These are phyloP conservation scores for Ganoderma lingzhi DNA, from an alignment of 1,284 basidiomycete genomes.

Conservation along the genomic window DNA sequence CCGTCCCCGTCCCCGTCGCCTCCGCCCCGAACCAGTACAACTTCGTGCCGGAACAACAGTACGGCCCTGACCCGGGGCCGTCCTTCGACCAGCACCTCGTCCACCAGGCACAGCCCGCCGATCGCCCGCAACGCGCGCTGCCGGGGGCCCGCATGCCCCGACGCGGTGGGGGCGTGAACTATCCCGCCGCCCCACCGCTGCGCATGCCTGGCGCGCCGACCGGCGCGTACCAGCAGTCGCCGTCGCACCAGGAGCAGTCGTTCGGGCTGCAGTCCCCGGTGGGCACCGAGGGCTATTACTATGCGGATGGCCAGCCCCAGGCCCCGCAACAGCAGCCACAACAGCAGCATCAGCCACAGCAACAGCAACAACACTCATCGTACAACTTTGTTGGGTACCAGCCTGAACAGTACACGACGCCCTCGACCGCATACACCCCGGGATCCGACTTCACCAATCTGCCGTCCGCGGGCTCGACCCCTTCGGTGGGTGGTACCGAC, in stretches of 20 bases:
- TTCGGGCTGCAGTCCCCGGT: slow-evolving; percentile 20
- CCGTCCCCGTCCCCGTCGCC: slow-evolving; percentile 13
- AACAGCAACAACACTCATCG: slow-evolving; percentile 30
- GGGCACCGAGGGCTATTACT: slow-evolving; percentile 28
- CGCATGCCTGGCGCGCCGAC: slow-evolving; percentile 25
- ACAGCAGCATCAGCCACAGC: slow-evolving; percentile 17
- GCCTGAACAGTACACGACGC: slow-evolving; percentile 28
- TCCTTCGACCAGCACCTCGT: slow-evolving; percentile 26
- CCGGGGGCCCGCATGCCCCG: slow-evolving; percentile 23
- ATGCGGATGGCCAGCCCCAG: slow-evolving; percentile 7
- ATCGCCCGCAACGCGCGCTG: slow-evolving; percentile 27
- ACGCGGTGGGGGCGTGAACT: slow-evolving; percentile 21
- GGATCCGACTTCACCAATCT: slow-evolving; percentile 30
- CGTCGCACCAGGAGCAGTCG: slow-evolving; percentile 21
- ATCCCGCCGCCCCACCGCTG: slow-evolving; percentile 22
- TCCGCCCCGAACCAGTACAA: slow-evolving; percentile 37
- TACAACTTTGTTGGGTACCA: slow-evolving; percentile 36
- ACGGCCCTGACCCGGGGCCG: slow-evolving; percentile 18
- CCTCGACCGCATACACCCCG: slow-evolving; percentile 31
- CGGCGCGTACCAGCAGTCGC: slow-evolving; percentile 26
- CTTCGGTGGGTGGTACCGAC: slow-evolving; percentile 35
- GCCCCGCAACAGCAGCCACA: slow-evolving; percentile 9
- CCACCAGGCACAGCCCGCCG: slow-evolving; percentile 16
- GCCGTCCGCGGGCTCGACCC: slow-evolving; percentile 35
- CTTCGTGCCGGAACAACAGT: slow-evolving; percentile 34